These are phyloP conservation scores for Tylopilus rubrobrunneus DNA, from an alignment of 768 basidiomycete genomes.

Conservation along the genomic window DNA sequence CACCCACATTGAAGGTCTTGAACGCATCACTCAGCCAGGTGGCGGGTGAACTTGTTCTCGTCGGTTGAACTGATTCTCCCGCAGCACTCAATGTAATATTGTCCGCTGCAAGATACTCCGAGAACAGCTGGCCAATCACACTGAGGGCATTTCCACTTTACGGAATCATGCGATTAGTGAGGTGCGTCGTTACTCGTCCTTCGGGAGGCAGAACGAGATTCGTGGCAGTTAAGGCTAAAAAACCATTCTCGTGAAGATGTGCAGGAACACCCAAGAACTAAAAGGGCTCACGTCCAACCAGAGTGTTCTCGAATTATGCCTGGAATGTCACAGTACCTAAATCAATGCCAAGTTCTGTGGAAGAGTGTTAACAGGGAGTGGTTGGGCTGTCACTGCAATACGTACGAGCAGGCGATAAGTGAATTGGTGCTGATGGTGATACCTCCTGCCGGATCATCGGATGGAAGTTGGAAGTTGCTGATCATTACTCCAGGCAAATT, in stretches of 20 bases:
- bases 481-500: slow-evolving; percentile 67
- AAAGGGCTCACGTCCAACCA: slow-evolving; percentile 55
- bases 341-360: slow-evolving; percentile 62
- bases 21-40: slow-evolving; percentile 69
- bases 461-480: slow-evolving; percentile 65
- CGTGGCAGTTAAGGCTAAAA: slow-evolving; percentile 48
- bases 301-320: slow-evolving; percentile 51
- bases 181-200: slow-evolving; percentile 45
- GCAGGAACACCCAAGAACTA: neutral
- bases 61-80: slow-evolving; percentile 59
- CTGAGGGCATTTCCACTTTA: slow-evolving; percentile 53
- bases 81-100: slow-evolving; percentile 58
- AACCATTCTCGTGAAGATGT: neutral
- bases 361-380: slow-evolving; percentile 12
- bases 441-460: slow-evolving; percentile 63
- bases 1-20: slow-evolving; percentile 50
- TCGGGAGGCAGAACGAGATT: slow-evolving; percentile 49
- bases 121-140: slow-evolving; percentile 60
- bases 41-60: slow-evolving; percentile 47
- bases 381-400: slow-evolving; percentile 14
- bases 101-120: slow-evolving; percentile 57
- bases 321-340: slow-evolving; percentile 63
- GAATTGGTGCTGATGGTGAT: slow-evolving; percentile 69
- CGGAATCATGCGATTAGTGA: slow-evolving; percentile 62
- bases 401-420: slow-evolving; percentile 59